Percentiles rank a stretch among this genome's conserved stretches.
Conservation (phyloP, 1,284 basidiomycete species). For the Microbotryum intermedium region DNA sequence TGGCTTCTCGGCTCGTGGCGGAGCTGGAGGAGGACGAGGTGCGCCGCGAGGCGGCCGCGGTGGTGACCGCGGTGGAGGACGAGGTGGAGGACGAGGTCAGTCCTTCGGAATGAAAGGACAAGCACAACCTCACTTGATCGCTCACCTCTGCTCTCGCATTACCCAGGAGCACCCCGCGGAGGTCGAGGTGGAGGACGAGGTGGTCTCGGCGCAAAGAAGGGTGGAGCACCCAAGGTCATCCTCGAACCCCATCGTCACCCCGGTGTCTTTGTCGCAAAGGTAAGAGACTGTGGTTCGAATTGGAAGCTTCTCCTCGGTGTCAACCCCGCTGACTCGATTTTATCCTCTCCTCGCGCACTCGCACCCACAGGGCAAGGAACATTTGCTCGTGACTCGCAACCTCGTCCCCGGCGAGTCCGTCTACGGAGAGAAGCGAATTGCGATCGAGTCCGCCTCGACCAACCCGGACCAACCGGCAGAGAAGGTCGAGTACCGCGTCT, state of each 20-base stretch:
- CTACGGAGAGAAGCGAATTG: slow-evolving; percentile 80
- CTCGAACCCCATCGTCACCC: slow-evolving; percentile 92
- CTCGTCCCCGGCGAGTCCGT: slow-evolving; percentile 95
- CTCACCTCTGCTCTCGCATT: too few relatives aligned
- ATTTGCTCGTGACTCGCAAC: slow-evolving; percentile 95
- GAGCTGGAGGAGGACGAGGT: slow-evolving; percentile 47
- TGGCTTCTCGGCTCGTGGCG: slow-evolving; percentile 29
- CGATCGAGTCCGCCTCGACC: slow-evolving; percentile 51
- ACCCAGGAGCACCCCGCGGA: slow-evolving; percentile 11
- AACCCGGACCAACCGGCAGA: slow-evolving; percentile 61
- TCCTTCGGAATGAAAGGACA: neutral
- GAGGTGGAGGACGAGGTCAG: slow-evolving; percentile 26
- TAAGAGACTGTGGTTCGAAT: slow-evolving; percentile 42
- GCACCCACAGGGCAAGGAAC: slow-evolving; percentile 58
- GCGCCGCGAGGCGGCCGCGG: slow-evolving; percentile 10
- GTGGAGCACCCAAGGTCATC: slow-evolving; percentile 65
- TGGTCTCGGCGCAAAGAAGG: slow-evolving; percentile 56
- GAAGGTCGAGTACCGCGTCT: slow-evolving; percentile 95
- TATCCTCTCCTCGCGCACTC: neutral
- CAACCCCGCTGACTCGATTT: neutral
- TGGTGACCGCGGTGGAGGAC: slow-evolving; percentile 10
- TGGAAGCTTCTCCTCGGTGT: slow-evolving; percentile 45
- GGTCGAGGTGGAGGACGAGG: slow-evolving; percentile 35
- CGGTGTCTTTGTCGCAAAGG: slow-evolving; percentile 55
- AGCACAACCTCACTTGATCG: too few relatives aligned